phyloP scores from a whole-genome alignment of 2,329 filamentous ascomycete genomes.

The Ampelomyces quisqualis region DNA sequence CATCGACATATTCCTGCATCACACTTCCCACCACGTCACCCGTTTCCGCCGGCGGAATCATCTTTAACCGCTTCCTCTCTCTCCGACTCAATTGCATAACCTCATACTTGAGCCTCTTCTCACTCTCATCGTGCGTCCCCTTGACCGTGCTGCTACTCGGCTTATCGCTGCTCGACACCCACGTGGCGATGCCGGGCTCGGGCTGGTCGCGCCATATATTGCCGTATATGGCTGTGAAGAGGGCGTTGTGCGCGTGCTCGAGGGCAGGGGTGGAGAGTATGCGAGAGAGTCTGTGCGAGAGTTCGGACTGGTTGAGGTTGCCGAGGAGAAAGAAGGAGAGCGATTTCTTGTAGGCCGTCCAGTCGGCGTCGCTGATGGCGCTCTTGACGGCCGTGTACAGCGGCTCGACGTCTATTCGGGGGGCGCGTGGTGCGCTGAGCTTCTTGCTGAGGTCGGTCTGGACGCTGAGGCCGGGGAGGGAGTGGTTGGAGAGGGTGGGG shows the following conservation, averaged over 20 bases:
- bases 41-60: slow-evolving; percentile 48
- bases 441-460: slow-evolving; percentile 51
- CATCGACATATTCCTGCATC: slow-evolving; percentile 41
- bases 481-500: slow-evolving; percentile 37
- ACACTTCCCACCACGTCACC: slow-evolving; percentile 7
- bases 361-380: slow-evolving; percentile 58
- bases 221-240: slow-evolving; percentile 59
- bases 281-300: slow-evolving; percentile 57
- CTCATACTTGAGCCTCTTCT: slow-evolving; percentile 64
- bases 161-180: slow-evolving; percentile 72
- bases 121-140: slow-evolving; percentile 59
- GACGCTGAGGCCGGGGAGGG: slow-evolving; percentile 33
- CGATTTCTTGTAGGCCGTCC: slow-evolving; percentile 61
- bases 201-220: slow-evolving; percentile 62
- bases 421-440: slow-evolving; percentile 52
- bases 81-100: slow-evolving; percentile 63
- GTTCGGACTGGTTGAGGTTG: slow-evolving; percentile 63
- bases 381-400: slow-evolving; percentile 63
- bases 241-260: slow-evolving; percentile 63
- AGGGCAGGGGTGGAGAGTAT: slow-evolving; percentile 57
- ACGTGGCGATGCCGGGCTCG: slow-evolving; percentile 62
- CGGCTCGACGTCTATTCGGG: slow-evolving; percentile 63
- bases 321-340: slow-evolving; percentile 60
- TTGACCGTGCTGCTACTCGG: slow-evolving; percentile 69
- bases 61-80: slow-evolving; percentile 61